phyloP scores from a whole-genome alignment of 768 basidiomycete genomes.

The Auriscalpium vulgare region DNA sequence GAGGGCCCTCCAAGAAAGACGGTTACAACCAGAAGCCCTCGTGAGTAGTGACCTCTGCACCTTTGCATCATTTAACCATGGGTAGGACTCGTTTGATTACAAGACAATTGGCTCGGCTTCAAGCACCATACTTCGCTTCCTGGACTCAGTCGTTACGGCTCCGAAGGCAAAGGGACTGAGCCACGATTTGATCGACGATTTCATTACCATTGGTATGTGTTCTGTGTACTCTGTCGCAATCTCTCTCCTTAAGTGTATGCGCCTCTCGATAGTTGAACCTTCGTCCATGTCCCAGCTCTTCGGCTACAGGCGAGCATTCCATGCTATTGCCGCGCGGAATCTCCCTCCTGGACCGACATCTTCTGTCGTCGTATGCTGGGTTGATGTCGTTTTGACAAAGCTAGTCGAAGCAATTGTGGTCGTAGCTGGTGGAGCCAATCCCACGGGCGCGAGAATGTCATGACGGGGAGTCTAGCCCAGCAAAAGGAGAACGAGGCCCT shows the following conservation, averaged over 20 bases:
- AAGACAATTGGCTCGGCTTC: background rate
- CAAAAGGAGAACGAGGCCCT: constrained; percentile 45
- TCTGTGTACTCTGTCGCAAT: background rate
- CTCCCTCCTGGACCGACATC: constrained; percentile 16
- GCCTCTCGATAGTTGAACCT: constrained; percentile 15
- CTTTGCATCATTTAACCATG: background rate
- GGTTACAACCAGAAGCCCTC: no score
- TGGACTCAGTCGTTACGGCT: background rate
- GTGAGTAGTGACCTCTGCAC: no score
- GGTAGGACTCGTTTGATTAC: background rate
- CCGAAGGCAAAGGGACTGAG: background rate
- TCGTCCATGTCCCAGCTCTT: constrained; percentile 37
- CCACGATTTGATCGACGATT: constrained; percentile 2
- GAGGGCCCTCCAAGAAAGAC: no score
- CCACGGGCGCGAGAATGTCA: background rate
- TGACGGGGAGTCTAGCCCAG: constrained; percentile 24
- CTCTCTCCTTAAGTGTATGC: no score
- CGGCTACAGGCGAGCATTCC: constrained; percentile 42
- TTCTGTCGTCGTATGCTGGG: constrained; percentile 51
- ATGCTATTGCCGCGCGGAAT: constrained; percentile 31
- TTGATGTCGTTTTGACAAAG: constrained; percentile 50
- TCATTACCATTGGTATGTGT: constrained; percentile 7
- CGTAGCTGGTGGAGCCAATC: constrained; percentile 21
- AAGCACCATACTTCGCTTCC: background rate
- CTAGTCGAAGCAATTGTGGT: constrained; percentile 32